phyloP scores from a whole-genome alignment of 805 yeast genomes.

The Pichia kluyveri region DNA sequence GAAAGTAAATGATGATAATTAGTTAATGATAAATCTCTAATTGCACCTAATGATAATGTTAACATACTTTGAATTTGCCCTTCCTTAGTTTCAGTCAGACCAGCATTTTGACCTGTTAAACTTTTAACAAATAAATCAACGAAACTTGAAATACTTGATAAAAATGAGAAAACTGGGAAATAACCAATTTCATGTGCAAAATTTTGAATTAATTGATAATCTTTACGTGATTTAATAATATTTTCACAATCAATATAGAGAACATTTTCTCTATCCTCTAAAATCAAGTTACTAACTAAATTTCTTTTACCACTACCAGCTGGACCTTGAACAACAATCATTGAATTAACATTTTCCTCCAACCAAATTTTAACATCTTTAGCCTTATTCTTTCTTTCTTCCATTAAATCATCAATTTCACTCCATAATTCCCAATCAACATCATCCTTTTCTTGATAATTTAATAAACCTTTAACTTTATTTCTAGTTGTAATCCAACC shows the following conservation, averaged over 20 bases:
- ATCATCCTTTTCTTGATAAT: constrained; percentile 8
- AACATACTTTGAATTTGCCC: constrained; percentile 75
- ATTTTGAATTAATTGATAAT: constrained; percentile 53
- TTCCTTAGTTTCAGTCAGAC: constrained; percentile 76
- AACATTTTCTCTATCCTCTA: constrained; percentile 51
- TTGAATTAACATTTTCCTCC: constrained; percentile 82
- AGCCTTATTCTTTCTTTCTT: constrained; percentile 58
- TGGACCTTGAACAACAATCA: constrained; percentile 86
- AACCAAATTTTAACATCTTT: constrained; percentile 71
- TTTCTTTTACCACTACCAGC: constrained; percentile 91
- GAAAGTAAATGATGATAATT: constrained; percentile 30
- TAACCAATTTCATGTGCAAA: constrained; percentile 79
- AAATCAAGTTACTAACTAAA: constrained; percentile 59
- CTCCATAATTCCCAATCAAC: constrained; percentile 14
- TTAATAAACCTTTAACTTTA: constrained; percentile 18
- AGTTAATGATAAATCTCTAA: constrained; percentile 52
- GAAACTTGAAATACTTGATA: constrained; percentile 67
- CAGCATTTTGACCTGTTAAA: constrained; percentile 88
- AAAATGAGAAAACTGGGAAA: constrained; percentile 91
- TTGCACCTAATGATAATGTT: constrained; percentile 58
- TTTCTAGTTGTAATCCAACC: constrained; percentile 20
- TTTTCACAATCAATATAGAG: constrained; percentile 73
- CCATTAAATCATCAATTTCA: constrained; percentile 38
- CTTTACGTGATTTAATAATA: constrained; percentile 65
- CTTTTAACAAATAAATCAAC: constrained; percentile 84